phyloP scores from a whole-genome alignment of 2,329 filamentous ascomycete species.

The Trichoderma sp. region DNA sequence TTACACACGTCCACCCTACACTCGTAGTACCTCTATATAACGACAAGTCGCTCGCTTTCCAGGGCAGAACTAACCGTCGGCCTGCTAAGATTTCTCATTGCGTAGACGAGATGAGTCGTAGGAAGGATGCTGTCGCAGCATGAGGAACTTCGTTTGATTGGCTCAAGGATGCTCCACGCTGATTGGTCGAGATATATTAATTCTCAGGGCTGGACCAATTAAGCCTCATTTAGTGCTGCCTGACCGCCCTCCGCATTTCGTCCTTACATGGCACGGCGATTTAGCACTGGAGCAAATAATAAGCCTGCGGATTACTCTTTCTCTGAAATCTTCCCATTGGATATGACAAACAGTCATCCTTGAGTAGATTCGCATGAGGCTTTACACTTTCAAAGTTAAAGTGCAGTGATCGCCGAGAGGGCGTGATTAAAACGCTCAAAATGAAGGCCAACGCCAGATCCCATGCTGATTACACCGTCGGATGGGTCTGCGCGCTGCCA shows the following conservation, averaged over 20 bases:
- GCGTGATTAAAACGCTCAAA: not conserved
- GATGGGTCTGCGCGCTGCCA: not conserved
- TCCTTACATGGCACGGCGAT: not conserved
- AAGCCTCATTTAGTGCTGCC: not conserved
- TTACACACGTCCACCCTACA: too few species aligned
- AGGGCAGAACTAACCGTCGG: too few species aligned
- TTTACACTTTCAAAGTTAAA: not conserved
- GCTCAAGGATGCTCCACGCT: not conserved
- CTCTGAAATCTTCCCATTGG: too few species aligned
- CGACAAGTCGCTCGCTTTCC: too few species aligned
- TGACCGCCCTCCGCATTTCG: not conserved
- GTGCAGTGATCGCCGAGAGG: not conserved
- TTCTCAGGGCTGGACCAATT: not conserved
- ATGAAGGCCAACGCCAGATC: not conserved
- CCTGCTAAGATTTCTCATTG: not conserved
- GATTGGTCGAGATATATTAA: not conserved
- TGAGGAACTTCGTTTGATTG: not conserved
- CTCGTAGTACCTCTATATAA: too few species aligned
- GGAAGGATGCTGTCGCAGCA: not conserved
- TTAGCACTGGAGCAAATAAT: too few species aligned
- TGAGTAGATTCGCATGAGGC: not conserved
- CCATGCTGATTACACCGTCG: not conserved
- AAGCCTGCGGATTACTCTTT: too few species aligned
- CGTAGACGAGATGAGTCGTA: not conserved
- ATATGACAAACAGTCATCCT: not conserved